Evolutionary conservation across 768 basidiomycete genomes (phyloP), one percentile per base, ranked within the genome.

Genomic region (Gymnopilus dilepis): DNA sequence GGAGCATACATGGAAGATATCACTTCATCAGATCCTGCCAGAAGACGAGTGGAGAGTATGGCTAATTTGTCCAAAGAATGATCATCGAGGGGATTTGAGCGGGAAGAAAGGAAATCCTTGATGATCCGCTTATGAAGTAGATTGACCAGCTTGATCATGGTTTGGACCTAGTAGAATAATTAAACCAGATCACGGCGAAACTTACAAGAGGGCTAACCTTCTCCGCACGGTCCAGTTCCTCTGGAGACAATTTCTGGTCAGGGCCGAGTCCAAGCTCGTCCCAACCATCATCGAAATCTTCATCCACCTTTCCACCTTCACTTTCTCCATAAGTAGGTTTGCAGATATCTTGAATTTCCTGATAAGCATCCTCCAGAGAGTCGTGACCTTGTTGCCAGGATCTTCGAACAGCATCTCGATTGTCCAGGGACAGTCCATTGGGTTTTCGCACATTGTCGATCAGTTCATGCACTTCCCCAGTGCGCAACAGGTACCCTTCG

Each of bases 1-100:
- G 89, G 88, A 0, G 83, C 63, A 69, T 92, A 90, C 40, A 90
- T 74, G 2, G 86, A 75, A n/a, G 88, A 80, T 21, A 88, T 81
- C 56, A 92, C 76, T 40, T 93, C 88, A 69, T 93, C 91, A 4
- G 84, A 79, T 3, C 82, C 78, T 50, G 80, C 70, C 17, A 88
- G 77, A 21, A 91, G 77, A 6, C 73, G 67, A 30, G 82, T 76
- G 2, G 90, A 92, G 8, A 75, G 75, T 2, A 69, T 38, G 15
- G 82, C 78, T 5, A 93, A 76, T 21, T 67, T 56, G 67, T 90
- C 89, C n/a, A 90, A 74, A 19, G 71, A 65, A 1, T 71, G 43
- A 15, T 77, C 66, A 52, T 58, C 61, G 33, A 53, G 55, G 15
- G 43, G 30, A 26, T 7, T 48, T 65, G 64, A 58, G 62, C 63